Evolutionary conservation across 2,329 filamentous ascomycete species (phyloP), one percentile per base, ranked within the genome.

Genomic region (Penicillium olsonii): DNA sequence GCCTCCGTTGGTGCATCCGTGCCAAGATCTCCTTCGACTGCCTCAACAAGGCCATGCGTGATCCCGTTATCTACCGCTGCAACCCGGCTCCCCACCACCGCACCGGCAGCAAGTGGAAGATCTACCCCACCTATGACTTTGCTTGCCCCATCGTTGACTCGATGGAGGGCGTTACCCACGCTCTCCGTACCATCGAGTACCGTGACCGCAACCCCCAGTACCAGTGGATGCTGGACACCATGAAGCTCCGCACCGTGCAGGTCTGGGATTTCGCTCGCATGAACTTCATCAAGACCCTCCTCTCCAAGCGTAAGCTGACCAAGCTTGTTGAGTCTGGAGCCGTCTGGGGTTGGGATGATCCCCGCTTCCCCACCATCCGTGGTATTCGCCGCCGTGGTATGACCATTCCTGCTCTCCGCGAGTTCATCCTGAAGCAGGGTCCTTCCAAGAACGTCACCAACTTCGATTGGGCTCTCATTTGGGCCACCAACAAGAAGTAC

Each of bases 21-120:
- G 94, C 94, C 50, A 96, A 95, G 79, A 89, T 97, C 62, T 92
- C 90, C 1, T 84, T 88, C 61, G 89, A 95, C 71, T 88, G 94
- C 74, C 88, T 88, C 57, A 97, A 99, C 79, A 95, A 95, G 75
- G 90, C 94, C 45, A 86, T 97, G 83, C 84, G 94, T 58, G 94
- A 99, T 71, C 94, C 94, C 11, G 92, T 97, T 72, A 95, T 99
- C 71, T 97, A 96, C 80, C 87, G 94, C 59, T 96, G 91, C 82
- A 96, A 95, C 65, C 78, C 82, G 5, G 68, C 79, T 41, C 70
- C 77, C 10, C 84, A 86, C 63, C 83, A 84, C 69, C 80, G 84
- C 45, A 86, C 83, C 5, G 83, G 82, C n/a, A 70, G 68, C 41
- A 80, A 78, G 53, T 86, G 83, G 82, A 85, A 85, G 68, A 80